Conservation (phyloP, 1,284 basidiomycete species). For the Coniferiporia weirii region DNA sequence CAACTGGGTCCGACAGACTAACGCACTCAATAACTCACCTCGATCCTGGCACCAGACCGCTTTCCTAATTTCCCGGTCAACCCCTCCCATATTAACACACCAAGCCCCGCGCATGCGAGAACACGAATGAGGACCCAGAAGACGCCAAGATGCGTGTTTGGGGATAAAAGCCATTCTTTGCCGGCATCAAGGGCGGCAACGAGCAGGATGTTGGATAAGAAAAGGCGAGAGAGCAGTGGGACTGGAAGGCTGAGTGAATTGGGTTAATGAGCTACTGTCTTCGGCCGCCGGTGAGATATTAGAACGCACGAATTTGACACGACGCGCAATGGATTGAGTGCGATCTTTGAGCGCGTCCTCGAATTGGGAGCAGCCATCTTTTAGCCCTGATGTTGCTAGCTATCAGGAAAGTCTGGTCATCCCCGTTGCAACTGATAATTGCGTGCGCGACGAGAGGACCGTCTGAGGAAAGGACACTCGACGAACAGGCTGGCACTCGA, state of each 20-base stretch:
- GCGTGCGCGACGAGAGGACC: not conserved
- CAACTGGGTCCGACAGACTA: not conserved
- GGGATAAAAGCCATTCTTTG: slow-evolving; percentile 59
- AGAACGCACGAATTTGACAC: slow-evolving; percentile 49
- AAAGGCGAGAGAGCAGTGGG: slow-evolving; percentile 47
- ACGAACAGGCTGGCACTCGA: too few species aligned
- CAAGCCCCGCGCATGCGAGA: slow-evolving; percentile 58
- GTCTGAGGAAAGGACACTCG: too few species aligned
- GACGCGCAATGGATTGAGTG: slow-evolving; percentile 47
- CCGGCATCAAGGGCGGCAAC: slow-evolving; percentile 56
- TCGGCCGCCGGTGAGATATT: not conserved
- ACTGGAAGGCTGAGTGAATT: slow-evolving; percentile 23
- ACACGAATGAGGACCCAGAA: slow-evolving; percentile 71
- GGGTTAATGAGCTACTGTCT: slow-evolving; percentile 5
- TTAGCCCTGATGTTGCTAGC: not conserved
- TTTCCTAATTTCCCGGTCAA: slow-evolving; percentile 47
- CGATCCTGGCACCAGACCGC: slow-evolving; percentile 31
- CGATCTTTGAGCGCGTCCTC: slow-evolving; percentile 62
- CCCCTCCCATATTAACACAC: slow-evolving; percentile 52
- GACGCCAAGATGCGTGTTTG: slow-evolving; percentile 49
- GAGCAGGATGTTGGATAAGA: slow-evolving; percentile 55
- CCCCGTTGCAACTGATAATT: not conserved
- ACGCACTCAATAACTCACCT: slow-evolving; percentile 38
- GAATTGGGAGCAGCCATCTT: slow-evolving; percentile 63
- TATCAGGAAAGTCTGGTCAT: not conserved